Conservation (phyloP, 2,329 filamentous ascomycete species). For the Aspergillus sojae region DNA sequence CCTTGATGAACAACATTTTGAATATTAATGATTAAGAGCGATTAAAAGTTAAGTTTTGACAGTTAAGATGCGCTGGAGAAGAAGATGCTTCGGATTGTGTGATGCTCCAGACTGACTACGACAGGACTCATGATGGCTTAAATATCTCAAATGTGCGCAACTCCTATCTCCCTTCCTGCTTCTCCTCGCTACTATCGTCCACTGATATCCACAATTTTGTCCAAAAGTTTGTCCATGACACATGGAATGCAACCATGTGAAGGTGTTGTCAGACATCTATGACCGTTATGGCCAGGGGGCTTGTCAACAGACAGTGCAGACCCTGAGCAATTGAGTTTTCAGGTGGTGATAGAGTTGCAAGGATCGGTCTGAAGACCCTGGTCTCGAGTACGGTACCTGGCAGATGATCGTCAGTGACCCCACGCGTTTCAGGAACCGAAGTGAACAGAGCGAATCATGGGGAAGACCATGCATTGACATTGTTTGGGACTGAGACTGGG, state of each 20-base stretch:
- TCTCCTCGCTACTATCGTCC: neutral
- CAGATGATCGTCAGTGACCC: neutral
- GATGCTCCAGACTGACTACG: neutral
- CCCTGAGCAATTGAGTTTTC: neutral
- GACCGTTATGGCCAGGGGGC: neutral
- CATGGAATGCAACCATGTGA: slow-evolving; percentile 4
- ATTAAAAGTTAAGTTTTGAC: neutral
- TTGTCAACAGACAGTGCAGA: neutral
- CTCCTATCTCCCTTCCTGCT: too few species aligned
- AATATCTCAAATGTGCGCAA: neutral
- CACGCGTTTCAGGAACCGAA: slow-evolving; percentile 3
- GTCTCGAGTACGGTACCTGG: neutral
- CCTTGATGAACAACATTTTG: slow-evolving; percentile 1
- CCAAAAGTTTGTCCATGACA: neutral
- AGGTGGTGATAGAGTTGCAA: too few species aligned
- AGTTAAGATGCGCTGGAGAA: neutral
- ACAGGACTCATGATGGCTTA: neutral
- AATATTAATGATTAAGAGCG: neutral
- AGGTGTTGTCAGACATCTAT: neutral
- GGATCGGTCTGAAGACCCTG: neutral
- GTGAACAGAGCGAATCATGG: neutral
- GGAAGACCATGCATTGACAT: neutral
- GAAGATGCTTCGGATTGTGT: neutral
- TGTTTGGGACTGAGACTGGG: slow-evolving; percentile 10
- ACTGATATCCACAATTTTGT: neutral